phyloP scores from a whole-genome alignment of 495 filamentous ascomycete genomes.

The Echria macrotheca region DNA sequence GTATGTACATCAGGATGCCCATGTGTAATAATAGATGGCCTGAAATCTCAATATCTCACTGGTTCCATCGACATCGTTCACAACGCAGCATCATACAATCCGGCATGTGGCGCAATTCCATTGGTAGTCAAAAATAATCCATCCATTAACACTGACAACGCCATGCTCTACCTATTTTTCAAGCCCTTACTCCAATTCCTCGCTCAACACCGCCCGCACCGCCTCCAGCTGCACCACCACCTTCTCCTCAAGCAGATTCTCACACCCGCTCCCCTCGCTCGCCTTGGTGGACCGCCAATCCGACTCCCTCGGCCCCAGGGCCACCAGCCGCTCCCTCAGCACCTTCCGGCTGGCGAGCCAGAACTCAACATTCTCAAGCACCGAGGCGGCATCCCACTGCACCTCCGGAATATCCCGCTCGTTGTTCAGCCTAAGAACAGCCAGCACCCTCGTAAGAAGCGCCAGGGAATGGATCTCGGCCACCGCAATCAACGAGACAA shows the following conservation, averaged over 20 bases:
- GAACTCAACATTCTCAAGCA: conserved; percentile 74
- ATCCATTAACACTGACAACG: neutral
- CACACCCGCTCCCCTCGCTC: conserved; percentile 27
- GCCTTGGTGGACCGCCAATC: conserved; percentile 49
- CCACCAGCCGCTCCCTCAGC: conserved; percentile 63
- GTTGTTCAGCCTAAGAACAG: conserved; percentile 54
- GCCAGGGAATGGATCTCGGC: conserved; percentile 73
- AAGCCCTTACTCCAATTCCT: conserved; percentile 29
- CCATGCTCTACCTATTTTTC: no score
- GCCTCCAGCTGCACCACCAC: conserved; percentile 57
- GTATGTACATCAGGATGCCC: no score
- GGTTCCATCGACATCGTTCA: no score
- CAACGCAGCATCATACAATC: no score
- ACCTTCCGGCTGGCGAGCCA: conserved; percentile 57
- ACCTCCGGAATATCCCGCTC: conserved; percentile 59
- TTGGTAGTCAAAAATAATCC: no score
- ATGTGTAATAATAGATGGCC: no score
- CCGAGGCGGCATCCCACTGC: conserved; percentile 60
- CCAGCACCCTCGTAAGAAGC: conserved; percentile 63
- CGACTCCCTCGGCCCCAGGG: conserved; percentile 66
- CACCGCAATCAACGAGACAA: conserved; percentile 63
- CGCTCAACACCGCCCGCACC: conserved; percentile 43
- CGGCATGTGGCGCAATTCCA: no score
- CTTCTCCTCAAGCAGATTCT: conserved; percentile 68
- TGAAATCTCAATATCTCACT: no score